phyloP scores from a whole-genome alignment of 371 early-diverging fungal species.

The Rhizopus stolonifer region DNA sequence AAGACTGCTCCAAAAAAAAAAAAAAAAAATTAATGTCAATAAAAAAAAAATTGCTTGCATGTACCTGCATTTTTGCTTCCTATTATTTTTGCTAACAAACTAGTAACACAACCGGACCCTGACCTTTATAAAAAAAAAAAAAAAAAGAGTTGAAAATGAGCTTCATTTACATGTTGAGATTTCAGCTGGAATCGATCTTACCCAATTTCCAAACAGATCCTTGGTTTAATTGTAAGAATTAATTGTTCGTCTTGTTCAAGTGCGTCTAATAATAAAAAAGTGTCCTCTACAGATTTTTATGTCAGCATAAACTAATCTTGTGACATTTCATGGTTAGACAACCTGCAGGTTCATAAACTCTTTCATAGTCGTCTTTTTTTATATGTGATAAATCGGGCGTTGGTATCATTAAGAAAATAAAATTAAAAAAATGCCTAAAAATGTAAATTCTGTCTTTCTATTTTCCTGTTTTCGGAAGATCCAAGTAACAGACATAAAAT shows the following conservation, averaged over 20 bases:
- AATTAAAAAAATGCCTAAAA: slow-evolving; percentile 6
- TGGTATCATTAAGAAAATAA: slow-evolving; percentile 55
- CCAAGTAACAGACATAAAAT: neutral
- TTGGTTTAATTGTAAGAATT: slow-evolving; percentile 57
- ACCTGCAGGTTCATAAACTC: slow-evolving; percentile 91
- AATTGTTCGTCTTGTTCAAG: slow-evolving; percentile 73
- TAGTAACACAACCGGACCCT: slow-evolving; percentile 86
- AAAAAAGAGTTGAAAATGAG: no score
- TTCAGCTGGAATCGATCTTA: slow-evolving; percentile 24
- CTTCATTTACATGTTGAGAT: neutral
- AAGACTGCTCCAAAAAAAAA: slow-evolving; percentile 38
- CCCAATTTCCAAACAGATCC: slow-evolving; percentile 86
- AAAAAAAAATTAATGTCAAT: neutral
- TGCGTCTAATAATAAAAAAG: slow-evolving; percentile 88
- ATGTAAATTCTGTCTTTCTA: neutral
- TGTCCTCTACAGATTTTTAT: slow-evolving; percentile 70
- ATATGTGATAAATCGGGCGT: slow-evolving; percentile 80
- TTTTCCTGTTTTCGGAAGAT: neutral
- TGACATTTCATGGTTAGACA: neutral
- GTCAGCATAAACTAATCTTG: neutral
- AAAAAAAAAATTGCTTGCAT: slow-evolving; percentile 3
- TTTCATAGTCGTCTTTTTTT: slow-evolving; percentile 58
- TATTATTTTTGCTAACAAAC: slow-evolving; percentile 69
- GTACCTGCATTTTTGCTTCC: slow-evolving; percentile 45
- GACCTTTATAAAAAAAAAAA: slow-evolving; percentile 50